Percentiles rank a stretch among this genome's conserved stretches.
These are phyloP conservation scores for Penicillium maclennaniae DNA, from an alignment of 495 filamentous ascomycete species.

Conservation along the genomic window DNA sequence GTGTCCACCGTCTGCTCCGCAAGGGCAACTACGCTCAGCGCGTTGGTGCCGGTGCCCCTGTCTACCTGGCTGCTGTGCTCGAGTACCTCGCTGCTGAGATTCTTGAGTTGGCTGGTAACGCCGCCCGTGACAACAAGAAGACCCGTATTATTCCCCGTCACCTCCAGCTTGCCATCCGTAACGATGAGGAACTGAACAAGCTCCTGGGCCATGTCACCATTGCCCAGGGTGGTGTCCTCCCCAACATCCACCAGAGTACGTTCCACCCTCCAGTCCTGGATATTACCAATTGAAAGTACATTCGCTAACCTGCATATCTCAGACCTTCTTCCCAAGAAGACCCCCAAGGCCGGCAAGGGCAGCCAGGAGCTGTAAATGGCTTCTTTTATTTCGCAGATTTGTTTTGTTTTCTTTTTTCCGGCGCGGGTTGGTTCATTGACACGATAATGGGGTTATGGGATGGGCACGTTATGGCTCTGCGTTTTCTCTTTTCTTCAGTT, in stretches of 20 bases:
- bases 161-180: conserved; percentile 98
- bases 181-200: conserved; percentile 99
- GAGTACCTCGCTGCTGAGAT: conserved; percentile 99
- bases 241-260: conserved; percentile 98
- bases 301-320: conserved; percentile 42
- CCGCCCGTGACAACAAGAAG: conserved; percentile 99
- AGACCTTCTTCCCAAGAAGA: conserved; percentile 99
- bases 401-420: conserved; percentile 53
- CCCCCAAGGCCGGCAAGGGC: conserved; percentile 84
- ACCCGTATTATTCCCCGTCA: conserved; percentile 99
- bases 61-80: conserved; percentile 96
- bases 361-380: conserved; percentile 83
- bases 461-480: conserved; percentile 72
- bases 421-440: conserved; percentile 63
- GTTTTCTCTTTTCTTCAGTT: conserved; percentile 64
- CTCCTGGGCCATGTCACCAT: conserved; percentile 98
- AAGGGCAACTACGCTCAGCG: conserved; percentile 99
- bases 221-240: conserved; percentile 98
- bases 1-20: conserved; percentile 98
- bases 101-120: conserved; percentile 97
- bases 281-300: background rate
- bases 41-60: conserved; percentile 97
- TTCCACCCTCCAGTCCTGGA: conserved; percentile 12
- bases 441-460: conserved; percentile 89
- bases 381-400: conserved; percentile 49